Percentiles rank a stretch among this genome's conserved stretches.
Evolutionary conservation across 1,284 basidiomycete species (phyloP).

Genomic region (Melanopsichium pennsylvanicum): DNA sequence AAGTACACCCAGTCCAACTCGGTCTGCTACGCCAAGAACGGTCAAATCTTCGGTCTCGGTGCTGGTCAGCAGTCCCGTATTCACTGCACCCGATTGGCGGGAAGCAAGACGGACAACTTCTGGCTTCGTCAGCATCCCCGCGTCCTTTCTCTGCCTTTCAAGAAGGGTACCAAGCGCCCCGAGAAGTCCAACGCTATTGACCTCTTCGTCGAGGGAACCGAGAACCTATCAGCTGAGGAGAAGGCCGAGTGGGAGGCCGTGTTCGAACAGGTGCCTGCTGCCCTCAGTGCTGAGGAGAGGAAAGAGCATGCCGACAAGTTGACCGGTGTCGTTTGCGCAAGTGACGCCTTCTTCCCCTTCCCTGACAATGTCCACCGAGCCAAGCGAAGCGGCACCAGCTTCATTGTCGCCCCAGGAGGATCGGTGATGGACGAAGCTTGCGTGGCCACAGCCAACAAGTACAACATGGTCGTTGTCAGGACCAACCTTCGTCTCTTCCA

Average conservation of each 20-base stretch:
- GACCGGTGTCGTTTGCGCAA: conserved; percentile 85
- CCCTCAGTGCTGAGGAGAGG: conserved; percentile 78
- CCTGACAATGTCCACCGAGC: conserved; percentile 96
- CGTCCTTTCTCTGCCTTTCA: conserved; percentile 90
- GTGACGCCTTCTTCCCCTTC: conserved; percentile 99
- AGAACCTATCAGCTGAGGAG: conserved; percentile 69
- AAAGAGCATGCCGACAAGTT: conserved; percentile 55
- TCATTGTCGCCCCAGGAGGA: conserved; percentile 91
- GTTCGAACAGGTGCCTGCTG: conserved; percentile 79
- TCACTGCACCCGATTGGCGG: conserved; percentile 97
- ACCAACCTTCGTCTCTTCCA: conserved; percentile 65
- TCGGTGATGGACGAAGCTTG: conserved; percentile 87
- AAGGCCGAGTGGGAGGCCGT: conserved; percentile 87
- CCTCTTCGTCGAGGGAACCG: conserved; percentile 85
- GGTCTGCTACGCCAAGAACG: conserved; percentile 93
- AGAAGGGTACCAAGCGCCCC: conserved; percentile 94
- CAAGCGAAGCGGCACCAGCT: conserved; percentile 86
- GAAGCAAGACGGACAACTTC: conserved; percentile 98
- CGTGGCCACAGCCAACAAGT: conserved; percentile 60
- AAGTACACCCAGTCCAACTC: conserved; percentile 99
- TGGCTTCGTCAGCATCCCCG: conserved; percentile 97
- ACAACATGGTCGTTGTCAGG: conserved; percentile 63
- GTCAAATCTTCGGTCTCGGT: conserved; percentile 92
- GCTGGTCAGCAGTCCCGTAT: conserved; percentile 99
- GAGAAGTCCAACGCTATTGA: conserved; percentile 99